Evolutionary conservation across 1,139 yeast species (phyloP).

Genomic region (Blastobotrys serpentis): DNA sequence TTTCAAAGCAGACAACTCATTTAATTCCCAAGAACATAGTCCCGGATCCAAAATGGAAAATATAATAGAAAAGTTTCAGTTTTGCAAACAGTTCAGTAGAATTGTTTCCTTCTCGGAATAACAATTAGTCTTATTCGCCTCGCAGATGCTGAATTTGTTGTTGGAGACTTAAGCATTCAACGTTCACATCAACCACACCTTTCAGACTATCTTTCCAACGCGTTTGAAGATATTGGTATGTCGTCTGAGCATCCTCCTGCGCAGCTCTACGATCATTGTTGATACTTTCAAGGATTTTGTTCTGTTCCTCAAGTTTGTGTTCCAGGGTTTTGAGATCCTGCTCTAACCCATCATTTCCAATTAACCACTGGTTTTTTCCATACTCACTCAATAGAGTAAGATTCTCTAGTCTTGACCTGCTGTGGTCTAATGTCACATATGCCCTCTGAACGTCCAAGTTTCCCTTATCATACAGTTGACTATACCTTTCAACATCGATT

Average conservation of each 20-base stretch:
- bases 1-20: no score
- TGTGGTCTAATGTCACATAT: conserved; percentile 33
- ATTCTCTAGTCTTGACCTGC: conserved; percentile 33
- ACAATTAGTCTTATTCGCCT: not conserved
- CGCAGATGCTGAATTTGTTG: not conserved
- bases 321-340: conserved; percentile 28
- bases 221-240: conserved; percentile 29
- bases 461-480: conserved; percentile 23
- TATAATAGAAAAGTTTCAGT: not conserved
- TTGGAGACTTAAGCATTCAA: conserved; percentile 26
- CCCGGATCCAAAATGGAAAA: no score
- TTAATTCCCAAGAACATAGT: no score
- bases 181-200: conserved; percentile 33
- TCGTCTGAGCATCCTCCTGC: conserved; percentile 29
- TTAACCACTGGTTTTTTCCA: conserved; percentile 39
- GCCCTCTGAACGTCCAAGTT: conserved; percentile 26
- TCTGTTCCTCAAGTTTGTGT: conserved; percentile 23
- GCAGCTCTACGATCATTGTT: conserved; percentile 27
- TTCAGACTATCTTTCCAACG: conserved; percentile 32
- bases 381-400: conserved; percentile 30
- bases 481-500: conserved; percentile 34
- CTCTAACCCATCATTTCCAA: conserved; percentile 35
- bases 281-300: conserved; percentile 26
- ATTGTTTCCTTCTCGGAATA: not conserved
- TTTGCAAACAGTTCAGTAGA: not conserved